Base-by-base conservation (phyloP, 139 green algal species). In the Closterium sp. region DNA sequence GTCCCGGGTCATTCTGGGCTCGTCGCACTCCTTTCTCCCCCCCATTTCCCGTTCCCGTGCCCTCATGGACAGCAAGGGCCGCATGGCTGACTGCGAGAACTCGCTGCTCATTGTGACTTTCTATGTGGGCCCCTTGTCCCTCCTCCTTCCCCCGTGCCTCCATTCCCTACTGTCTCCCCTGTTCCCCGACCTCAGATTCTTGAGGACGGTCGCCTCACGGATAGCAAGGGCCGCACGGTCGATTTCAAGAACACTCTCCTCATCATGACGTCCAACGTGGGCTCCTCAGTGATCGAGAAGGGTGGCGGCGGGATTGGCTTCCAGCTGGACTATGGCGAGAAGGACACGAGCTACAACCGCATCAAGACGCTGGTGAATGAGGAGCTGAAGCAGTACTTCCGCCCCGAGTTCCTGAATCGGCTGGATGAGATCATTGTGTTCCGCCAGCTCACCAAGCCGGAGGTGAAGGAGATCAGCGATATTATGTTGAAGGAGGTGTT, bases 361-460 rank as follows among this genome's bases (percentile, higher is more conserved):
- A 99, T 99, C 96, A 99, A 99, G 96, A 96, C 93, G 0, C 95
- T 99, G 84, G 97, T 98, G 85, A 99, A 99, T 92, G 98, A 99
- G 96, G 98, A 99, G 96, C 96, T 99, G 36, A 99, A 99, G 96
- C 96, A 97, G 92, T 99, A 99, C 96, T 99, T 99, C 97, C 91
- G 97, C 87, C 98, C 95, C 43, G 98, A 99, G 96, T 99, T 99
- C 96, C 96, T 99, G 30, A 99, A 99, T 95, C 96, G 98, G 34
- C 96, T 99, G 93, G 98, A 99, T 94, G 98, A 99, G 97, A 99
- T 99, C 95, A 99, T 99, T 90, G 98, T 99, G 30, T 99, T 99
- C 97, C 94, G 98, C 55, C 98, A 99, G 97, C 96, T 99, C 16
- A 99, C 97, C 91, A 99, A 99, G 97, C 95, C 95, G 88, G 98